A percentile compares a stretch with the other conserved stretches of the same genome.
phyloP scores from a whole-genome alignment of 2,329 filamentous ascomycete species.

The Cytospora piceae region DNA sequence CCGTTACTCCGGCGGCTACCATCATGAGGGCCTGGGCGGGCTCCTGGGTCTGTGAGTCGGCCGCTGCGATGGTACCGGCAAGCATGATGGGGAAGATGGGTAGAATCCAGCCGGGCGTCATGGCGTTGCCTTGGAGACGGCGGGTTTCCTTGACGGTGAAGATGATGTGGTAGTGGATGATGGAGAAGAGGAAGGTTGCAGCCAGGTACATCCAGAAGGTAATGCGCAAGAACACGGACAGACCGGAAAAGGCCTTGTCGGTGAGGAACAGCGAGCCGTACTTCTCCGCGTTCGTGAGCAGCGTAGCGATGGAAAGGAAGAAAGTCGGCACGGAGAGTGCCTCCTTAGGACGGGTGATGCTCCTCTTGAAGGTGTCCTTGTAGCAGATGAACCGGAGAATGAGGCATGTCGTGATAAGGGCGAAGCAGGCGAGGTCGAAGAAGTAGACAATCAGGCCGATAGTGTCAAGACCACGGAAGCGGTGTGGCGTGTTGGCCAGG shows the following conservation, averaged over 20 bases:
- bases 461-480: constrained; percentile 52
- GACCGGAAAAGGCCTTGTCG: constrained; percentile 49
- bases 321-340: constrained; percentile 64
- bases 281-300: constrained; percentile 56
- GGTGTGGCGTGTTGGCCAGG: constrained; percentile 37
- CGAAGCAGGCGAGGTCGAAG: constrained; percentile 53
- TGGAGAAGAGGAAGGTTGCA: constrained; percentile 55
- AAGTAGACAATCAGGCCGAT: constrained; percentile 57
- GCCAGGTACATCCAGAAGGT: constrained; percentile 66
- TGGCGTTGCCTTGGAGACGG: constrained; percentile 50
- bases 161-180: constrained; percentile 61
- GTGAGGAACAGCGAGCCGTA: constrained; percentile 50
- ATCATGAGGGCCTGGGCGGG: constrained; percentile 54
- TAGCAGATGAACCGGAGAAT: constrained; percentile 50
- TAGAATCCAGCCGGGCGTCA: constrained; percentile 66
- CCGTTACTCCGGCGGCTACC: constrained; percentile 59
- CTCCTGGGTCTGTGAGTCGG: constrained; percentile 53
- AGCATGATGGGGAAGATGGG: constrained; percentile 68
- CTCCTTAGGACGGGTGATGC: constrained; percentile 55
- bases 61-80: constrained; percentile 60
- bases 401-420: constrained; percentile 33
- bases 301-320: constrained; percentile 63
- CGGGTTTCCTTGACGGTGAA: constrained; percentile 53
- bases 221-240: constrained; percentile 55
- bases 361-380: constrained; percentile 47